phyloP scores from a whole-genome alignment of 805 yeast genomes.

The Nakazawaea wyomingensis region DNA sequence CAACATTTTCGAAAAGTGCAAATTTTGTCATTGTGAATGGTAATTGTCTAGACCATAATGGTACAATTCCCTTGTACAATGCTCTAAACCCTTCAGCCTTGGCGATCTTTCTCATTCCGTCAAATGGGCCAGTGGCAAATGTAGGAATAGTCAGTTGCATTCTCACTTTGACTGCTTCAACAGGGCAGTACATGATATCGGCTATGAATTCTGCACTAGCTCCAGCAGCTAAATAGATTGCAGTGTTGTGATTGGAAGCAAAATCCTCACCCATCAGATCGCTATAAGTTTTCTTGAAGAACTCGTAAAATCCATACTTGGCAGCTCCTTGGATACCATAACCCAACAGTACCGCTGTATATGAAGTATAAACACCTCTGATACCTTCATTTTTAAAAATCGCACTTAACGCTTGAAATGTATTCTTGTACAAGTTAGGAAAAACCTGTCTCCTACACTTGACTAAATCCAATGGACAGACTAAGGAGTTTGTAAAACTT shows the following conservation, averaged over 20 bases:
- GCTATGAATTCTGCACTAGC: slow-evolving; percentile 97
- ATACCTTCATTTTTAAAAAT: slow-evolving; percentile 38
- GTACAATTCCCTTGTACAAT: slow-evolving; percentile 78
- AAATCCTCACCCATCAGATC: slow-evolving; percentile 47
- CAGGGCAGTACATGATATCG: slow-evolving; percentile 86
- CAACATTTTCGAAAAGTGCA: slow-evolving; percentile 13
- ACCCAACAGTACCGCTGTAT: slow-evolving; percentile 12
- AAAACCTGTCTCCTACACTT: slow-evolving; percentile 14
- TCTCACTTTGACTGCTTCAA: slow-evolving; percentile 91
- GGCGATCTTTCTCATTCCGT: slow-evolving; percentile 76
- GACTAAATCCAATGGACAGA: slow-evolving; percentile 12
- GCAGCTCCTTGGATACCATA: slow-evolving; percentile 12
- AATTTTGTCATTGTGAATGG: slow-evolving; percentile 14
- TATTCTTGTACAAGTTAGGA: slow-evolving; percentile 33
- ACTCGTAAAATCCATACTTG: slow-evolving; percentile 13
- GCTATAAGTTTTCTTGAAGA: slow-evolving; percentile 7
- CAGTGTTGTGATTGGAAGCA: slow-evolving; percentile 36
- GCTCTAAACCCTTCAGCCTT: slow-evolving; percentile 91
- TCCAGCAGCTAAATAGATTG: slow-evolving; percentile 64
- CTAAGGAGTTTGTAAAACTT: slow-evolving; percentile 11
- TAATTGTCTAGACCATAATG: slow-evolving; percentile 13
- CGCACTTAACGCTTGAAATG: slow-evolving; percentile 35
- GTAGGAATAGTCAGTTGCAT: slow-evolving; percentile 82
- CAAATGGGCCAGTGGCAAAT: slow-evolving; percentile 86
- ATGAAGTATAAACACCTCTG: slow-evolving; percentile 20